Evolutionary conservation across 805 yeast species (phyloP), one percentile per base, ranked within the genome.

Genomic region (Starmerella potacharoeniae): DNA sequence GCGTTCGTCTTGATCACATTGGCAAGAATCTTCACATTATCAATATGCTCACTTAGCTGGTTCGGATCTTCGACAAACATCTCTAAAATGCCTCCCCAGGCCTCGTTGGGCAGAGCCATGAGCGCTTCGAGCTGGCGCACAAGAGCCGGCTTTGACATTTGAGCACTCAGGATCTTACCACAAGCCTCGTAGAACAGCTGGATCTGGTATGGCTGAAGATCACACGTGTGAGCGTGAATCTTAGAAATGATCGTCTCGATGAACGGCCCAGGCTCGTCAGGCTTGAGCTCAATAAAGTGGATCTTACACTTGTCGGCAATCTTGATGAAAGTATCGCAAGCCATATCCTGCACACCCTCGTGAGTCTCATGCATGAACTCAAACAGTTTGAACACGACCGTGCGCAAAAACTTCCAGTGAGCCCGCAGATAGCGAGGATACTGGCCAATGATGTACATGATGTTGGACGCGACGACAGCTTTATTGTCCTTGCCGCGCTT

Each of bases 321-420:
- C 70, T 93, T 93, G 68, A 91, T 91, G 68, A 93, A 93, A 0
- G 99, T 93, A 71, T 93, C 99, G 75, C 98, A 93, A 8, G 99
- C 98, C 98, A 93, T 93, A 71, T 93, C 98, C 73, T 93, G 98
- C 58, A 93, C 98, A 74, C 98, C 98, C 71, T 91, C 99, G 71
- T 93, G 99, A n/a, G 97, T 89, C 76, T 93, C 99, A 74, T 93
- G 97, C 99, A 93, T 93, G 67, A 93, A 93, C 70, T 93, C 98
- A 70, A 93, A 93, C 65, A 93, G 77, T 71, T 93, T 93, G 72
- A 87, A 84, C 58, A 93, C 91, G 45, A 93, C 99, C 0, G 97
- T 93, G 70, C 90, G 91, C 68, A 93, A 74, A 65, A 93, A 93
- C 69, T 86, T 89, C 98, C 98, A 93, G 69, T 93, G 98, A 8